Conservation (phyloP, 1,284 basidiomycete genomes). For the Trichosporon ovoides region DNA sequence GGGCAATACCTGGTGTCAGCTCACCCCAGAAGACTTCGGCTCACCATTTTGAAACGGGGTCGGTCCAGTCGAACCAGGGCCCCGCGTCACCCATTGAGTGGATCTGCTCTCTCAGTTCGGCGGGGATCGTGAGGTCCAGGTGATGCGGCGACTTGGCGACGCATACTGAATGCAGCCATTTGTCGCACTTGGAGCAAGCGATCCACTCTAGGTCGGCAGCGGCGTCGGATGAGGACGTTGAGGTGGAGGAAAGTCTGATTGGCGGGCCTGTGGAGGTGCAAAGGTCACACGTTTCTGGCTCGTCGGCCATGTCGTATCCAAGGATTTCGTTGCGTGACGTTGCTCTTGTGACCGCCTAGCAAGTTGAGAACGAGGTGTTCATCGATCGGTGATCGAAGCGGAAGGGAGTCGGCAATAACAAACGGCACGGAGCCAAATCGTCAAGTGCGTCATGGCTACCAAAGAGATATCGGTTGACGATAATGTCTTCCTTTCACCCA, state of each 20-base stretch:
- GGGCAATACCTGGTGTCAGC: constrained; percentile 32
- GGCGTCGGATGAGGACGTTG: not conserved
- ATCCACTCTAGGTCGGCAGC: constrained; percentile 38
- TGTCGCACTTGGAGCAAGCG: constrained; percentile 40
- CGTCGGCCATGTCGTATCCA: constrained; percentile 10
- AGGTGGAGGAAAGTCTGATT: not conserved
- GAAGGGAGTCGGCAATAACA: constrained; percentile 4
- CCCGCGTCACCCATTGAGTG: constrained; percentile 20
- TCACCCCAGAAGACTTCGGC: not conserved
- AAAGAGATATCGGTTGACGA: too few species aligned
- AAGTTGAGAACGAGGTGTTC: not conserved
- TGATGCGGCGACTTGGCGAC: constrained; percentile 20
- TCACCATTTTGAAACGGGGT: constrained; percentile 41
- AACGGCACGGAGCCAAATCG: constrained; percentile 1
- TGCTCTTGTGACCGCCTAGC: constrained; percentile 5
- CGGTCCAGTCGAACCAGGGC: constrained; percentile 40
- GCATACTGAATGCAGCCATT: constrained; percentile 46
- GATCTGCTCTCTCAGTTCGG: constrained; percentile 23
- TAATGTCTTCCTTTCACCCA: not conserved
- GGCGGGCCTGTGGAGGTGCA: constrained; percentile 23
- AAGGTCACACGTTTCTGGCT: constrained; percentile 25
- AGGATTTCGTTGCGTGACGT: not conserved
- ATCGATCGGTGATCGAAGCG: constrained; percentile 2
- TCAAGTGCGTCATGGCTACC: not conserved
- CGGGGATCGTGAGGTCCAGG: constrained; percentile 25